Evolutionary conservation across 345 rosid species (phyloP).

Genomic region (Heritiera fomes): DNA sequence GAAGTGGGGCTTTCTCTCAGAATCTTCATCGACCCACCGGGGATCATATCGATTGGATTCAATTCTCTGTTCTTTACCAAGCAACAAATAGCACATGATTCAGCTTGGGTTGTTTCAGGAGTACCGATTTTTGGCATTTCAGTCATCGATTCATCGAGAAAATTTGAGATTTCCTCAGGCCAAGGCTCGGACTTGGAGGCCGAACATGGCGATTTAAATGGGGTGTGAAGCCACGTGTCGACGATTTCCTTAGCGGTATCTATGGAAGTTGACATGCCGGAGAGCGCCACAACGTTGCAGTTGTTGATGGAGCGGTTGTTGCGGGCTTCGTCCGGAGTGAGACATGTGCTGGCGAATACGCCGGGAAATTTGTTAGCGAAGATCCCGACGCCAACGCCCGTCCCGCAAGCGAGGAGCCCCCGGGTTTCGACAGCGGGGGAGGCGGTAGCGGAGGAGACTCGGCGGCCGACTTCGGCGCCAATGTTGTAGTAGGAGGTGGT

Average conservation of each 20-base stretch:
- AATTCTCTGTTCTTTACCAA: conserved; percentile 64
- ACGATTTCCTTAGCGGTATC: conserved; percentile 65
- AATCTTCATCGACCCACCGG: conserved; percentile 92
- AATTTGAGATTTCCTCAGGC: conserved; percentile 51
- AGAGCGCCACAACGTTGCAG: conserved; percentile 80
- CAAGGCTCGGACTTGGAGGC: conserved; percentile 62
- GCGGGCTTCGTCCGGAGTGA: conserved; percentile 58
- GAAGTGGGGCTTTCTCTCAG: conserved; percentile 86
- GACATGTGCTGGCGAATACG: conserved; percentile 78
- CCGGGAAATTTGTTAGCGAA: conserved; percentile 92
- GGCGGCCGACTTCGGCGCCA: conserved; percentile 85
- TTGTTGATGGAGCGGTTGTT: conserved; percentile 79
- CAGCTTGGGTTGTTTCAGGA: conserved; percentile 9
- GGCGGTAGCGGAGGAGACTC: conserved; percentile 46
- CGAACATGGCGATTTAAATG: conserved; percentile 81
- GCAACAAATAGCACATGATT: conserved; percentile 57
- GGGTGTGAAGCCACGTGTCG: conserved; percentile 65
- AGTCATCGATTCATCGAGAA: conserved; percentile 51
- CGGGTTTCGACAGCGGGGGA: conserved; percentile 43
- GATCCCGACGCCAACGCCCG: conserved; percentile 77
- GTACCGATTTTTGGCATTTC: conserved; percentile 61
- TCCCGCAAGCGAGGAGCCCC: conserved; percentile 78
- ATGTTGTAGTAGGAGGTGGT: conserved; percentile 73
- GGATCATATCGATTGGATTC: conserved; percentile 60
- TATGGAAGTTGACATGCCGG: conserved; percentile 57